phyloP scores from a whole-genome alignment of 2,329 filamentous ascomycete genomes.

The Cercospora nicotianae region DNA sequence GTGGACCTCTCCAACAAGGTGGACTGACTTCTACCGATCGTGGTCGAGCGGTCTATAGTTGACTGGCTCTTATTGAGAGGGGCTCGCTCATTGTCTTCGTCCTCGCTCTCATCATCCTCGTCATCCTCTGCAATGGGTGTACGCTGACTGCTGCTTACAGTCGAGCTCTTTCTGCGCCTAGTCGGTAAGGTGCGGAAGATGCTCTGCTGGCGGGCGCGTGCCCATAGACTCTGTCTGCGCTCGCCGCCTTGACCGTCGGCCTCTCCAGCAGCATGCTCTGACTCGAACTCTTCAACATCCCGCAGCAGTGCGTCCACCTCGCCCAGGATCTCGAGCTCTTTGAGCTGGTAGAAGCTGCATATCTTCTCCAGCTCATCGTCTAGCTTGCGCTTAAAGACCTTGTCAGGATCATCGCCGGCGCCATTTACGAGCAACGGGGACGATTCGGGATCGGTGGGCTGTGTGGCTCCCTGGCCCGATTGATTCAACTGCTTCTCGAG shows the following conservation, averaged over 20 bases:
- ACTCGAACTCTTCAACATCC: slow-evolving; percentile 70
- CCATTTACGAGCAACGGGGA: slow-evolving; percentile 71
- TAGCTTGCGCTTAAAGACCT: slow-evolving; percentile 75
- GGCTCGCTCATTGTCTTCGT: slow-evolving; percentile 57
- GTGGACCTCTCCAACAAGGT: slow-evolving; percentile 25
- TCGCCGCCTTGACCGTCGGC: slow-evolving; percentile 34
- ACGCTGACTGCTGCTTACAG: slow-evolving; percentile 38
- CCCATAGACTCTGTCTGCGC: slow-evolving; percentile 37
- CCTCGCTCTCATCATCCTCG: slow-evolving; percentile 53
- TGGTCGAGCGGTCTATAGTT: slow-evolving; percentile 26
- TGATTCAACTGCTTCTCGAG: slow-evolving; percentile 83
- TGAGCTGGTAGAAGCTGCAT: slow-evolving; percentile 82
- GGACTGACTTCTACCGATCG: slow-evolving; percentile 12
- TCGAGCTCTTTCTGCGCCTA: slow-evolving; percentile 47
- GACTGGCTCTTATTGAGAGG: slow-evolving; percentile 43
- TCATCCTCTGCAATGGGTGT: slow-evolving; percentile 54
- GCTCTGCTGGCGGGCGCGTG: slow-evolving; percentile 44
- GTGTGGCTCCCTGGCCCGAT: slow-evolving; percentile 23
- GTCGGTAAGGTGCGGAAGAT: slow-evolving; percentile 53
- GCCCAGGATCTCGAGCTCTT: slow-evolving; percentile 82
- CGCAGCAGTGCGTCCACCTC: slow-evolving; percentile 75
- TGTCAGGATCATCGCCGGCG: slow-evolving; percentile 66
- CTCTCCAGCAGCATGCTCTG: slow-evolving; percentile 47
- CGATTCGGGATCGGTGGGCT: slow-evolving; percentile 70
- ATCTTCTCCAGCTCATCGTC: slow-evolving; percentile 94